A percentile compares a stretch with the other conserved stretches of the same genome.
phyloP scores from a whole-genome alignment of 2,329 filamentous ascomycete species.

The Beauveria rudraprayagi region DNA sequence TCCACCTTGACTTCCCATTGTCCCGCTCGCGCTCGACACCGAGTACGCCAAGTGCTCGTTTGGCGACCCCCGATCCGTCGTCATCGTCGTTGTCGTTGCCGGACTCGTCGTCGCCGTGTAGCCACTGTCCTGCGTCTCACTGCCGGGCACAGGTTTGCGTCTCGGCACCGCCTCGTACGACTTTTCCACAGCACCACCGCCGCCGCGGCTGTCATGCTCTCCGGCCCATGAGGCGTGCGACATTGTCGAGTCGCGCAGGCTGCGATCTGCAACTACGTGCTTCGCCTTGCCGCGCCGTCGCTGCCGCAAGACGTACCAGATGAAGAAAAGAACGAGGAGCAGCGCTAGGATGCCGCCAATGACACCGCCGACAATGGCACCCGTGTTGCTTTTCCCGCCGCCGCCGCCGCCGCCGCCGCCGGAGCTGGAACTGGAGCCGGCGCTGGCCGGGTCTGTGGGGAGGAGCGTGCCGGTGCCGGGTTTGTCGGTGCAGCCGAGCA shows the following conservation, averaged over 20 bases:
- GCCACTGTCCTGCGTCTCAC: background rate
- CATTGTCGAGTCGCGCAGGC: background rate
- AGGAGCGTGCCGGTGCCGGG: conserved; percentile 1
- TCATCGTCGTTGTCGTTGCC: background rate
- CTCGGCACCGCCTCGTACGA: background rate
- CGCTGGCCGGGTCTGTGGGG: background rate
- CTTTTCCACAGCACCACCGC: background rate
- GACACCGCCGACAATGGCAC: background rate
- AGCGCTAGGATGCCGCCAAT: background rate
- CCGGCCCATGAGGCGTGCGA: background rate
- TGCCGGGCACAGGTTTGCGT: background rate
- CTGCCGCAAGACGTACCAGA: background rate
- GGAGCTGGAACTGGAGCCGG: background rate
- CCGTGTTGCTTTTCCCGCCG: background rate
- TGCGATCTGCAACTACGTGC: background rate
- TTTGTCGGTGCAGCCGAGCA: conserved; percentile 7
- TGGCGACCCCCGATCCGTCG: background rate
- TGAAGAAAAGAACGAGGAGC: background rate
- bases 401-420: background rate
- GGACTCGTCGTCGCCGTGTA: background rate
- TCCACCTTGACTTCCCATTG: background rate
- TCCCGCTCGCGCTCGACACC: background rate
- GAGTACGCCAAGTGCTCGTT: background rate
- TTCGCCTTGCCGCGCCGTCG: background rate
- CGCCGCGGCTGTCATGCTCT: background rate